Base-by-base conservation (phyloP, 202 grass and related monocot species). In the Setaria viridis region DNA sequence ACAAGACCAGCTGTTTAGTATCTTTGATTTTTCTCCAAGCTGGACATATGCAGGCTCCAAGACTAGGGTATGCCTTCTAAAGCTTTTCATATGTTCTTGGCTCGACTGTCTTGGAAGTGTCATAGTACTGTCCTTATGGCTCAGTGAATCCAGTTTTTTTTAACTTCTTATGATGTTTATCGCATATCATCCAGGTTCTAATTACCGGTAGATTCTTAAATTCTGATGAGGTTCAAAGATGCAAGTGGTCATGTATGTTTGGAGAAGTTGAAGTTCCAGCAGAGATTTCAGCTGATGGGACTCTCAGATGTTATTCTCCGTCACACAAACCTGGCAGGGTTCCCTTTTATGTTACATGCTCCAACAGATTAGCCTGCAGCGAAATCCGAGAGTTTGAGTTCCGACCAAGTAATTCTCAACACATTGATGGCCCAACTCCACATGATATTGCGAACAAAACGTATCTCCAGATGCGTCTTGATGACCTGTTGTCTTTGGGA, bases 221-320 rank as follows among this genome's bases (percentile, higher is more conserved):
- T 63, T 68, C 89, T 60, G 72, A 62, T 79, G 77, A 86, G 53
- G n/a, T 85, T 74, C 55, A 80, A 49, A 93, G 65, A 63, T 86
- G 73, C 77, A 98, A 93, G 51, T 98, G 91, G 95, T 95, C 90
- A 82, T 98, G 95, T 86, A 98, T 98, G 95, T 98, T 98, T 95
- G 95, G 95, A 77, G 95, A 95, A 91, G 67, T 90, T 0, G 95
- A 98, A 89, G 93, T 98, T 73, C 56, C 93, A 47, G 92, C 82
- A 69, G 87, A 98, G 46, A 75, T 98, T 80, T 80, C 85, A 66
- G 79, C 51, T 70, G 77, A 87, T 41, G 89, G 89, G 55, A 89
- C 74, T 33, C 85, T 98, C 77, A 82, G 80, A 64, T 95, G 95
- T 77, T 85, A 95, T 76, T 85, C 89, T 45, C 91, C 95, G 21